Percentiles rank a stretch among this genome's conserved stretches.
These are phyloP conservation scores for Fusarium sp. DNA, from an alignment of 2,329 filamentous ascomycete species.

Conservation along the genomic window DNA sequence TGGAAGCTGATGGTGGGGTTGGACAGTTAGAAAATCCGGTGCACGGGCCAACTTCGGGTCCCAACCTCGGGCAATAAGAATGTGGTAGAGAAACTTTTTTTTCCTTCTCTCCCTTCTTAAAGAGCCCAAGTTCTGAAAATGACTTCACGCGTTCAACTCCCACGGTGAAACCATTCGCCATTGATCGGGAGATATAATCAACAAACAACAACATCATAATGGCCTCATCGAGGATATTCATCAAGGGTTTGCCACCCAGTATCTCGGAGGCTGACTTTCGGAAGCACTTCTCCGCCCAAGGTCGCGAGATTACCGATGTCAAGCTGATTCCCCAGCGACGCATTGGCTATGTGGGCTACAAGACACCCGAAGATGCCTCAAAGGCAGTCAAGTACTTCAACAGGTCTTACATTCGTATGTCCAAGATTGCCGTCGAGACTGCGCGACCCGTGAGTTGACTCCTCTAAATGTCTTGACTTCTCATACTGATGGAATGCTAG, in stretches of 20 bases:
- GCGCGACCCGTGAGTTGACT: constrained; percentile 74
- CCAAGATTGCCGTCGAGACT: constrained; percentile 88
- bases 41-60: constrained; percentile 38
- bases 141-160: constrained; percentile 37
- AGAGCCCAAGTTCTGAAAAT: constrained; percentile 39
- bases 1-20: constrained; percentile 33
- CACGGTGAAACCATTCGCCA: constrained; percentile 41
- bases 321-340: constrained; percentile 89
- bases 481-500: constrained; percentile 52
- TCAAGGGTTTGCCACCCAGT: constrained; percentile 85
- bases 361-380: constrained; percentile 79
- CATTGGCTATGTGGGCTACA: constrained; percentile 97
- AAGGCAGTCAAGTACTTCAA: constrained; percentile 95
- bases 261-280: constrained; percentile 86
- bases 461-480: constrained; percentile 26
- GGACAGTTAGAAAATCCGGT: constrained; percentile 18
- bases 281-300: constrained; percentile 83
- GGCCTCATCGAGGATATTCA: constrained; percentile 75
- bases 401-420: constrained; percentile 94
- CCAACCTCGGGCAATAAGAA: constrained; percentile 41
- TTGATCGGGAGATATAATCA: constrained; percentile 32
- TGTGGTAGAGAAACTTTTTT: constrained; percentile 45
- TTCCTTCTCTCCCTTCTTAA: constrained; percentile 39
- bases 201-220: constrained; percentile 45
- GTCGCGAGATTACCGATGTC: constrained; percentile 84